These are phyloP conservation scores for Acer negundo DNA, from an alignment of 345 rosid species.

Conservation along the genomic window DNA sequence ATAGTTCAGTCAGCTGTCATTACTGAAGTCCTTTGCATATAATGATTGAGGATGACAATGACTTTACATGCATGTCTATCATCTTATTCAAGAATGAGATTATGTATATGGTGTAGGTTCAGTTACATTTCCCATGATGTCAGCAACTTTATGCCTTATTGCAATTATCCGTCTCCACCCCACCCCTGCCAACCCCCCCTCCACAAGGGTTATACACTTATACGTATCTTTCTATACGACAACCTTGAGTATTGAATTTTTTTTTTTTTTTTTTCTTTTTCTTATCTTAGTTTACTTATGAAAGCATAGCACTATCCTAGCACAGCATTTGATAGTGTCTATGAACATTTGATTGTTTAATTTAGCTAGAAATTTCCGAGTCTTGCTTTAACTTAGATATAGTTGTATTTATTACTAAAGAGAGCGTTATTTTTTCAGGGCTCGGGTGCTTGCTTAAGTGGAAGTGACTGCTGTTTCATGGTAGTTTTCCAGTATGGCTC, in stretches of 20 bases:
- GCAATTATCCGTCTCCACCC: not conserved
- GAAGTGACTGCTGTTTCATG: slow-evolving; percentile 83
- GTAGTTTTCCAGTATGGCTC: slow-evolving; percentile 94
- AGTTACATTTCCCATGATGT: not conserved
- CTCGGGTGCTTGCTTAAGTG: slow-evolving; percentile 58
- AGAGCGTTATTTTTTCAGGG: slow-evolving; percentile 50
- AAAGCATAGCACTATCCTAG: not conserved
- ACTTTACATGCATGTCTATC: not conserved
- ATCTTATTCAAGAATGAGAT: not conserved
- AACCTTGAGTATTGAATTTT: no score
- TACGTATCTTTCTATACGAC: no score
- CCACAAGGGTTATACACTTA: no score
- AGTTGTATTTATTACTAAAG: slow-evolving; percentile 13
- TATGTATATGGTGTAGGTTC: not conserved
- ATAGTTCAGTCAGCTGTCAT: not conserved
- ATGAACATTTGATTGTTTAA: not conserved
- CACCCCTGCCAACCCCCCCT: not conserved
- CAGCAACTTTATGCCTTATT: no score
- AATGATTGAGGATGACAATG: not conserved
- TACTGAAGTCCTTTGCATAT: not conserved
- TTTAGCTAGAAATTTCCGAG: not conserved
- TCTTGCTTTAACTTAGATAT: not conserved
- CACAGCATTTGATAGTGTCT: not conserved
- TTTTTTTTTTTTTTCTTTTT: no score
- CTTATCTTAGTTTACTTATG: not conserved